Base-by-base conservation (phyloP, 306 rosid genomes). In the Lablab purpureus region DNA sequence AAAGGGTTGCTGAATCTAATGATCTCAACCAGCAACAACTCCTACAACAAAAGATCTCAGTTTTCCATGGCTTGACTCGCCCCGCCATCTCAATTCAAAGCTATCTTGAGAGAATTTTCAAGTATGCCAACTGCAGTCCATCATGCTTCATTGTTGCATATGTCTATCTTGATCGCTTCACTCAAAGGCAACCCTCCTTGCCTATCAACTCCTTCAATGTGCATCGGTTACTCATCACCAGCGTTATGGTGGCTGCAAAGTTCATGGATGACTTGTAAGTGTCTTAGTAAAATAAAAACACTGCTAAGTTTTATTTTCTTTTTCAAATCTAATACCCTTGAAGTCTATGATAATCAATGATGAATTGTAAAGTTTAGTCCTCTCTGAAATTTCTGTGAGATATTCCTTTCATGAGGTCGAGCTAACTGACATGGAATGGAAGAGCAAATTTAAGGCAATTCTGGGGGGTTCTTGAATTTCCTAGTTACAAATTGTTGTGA, bases 251-350 rank as follows among this genome's bases (percentile, higher is more conserved):
- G 10, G 89, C 99, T 66, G 96, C 98, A 11, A 96, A 96, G 68
- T 96, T 96, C 94, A 96, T 96, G 99, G 99, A 96, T 82, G 99
- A 96, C 71, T 74, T 88, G 99, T 96, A 83, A 91, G 96, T 87
- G 25, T 52, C 22, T 68, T 19, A 13, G 23, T 69, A 1, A 34
- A n/a, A 13, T 75, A 10, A 36, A 23, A 2, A 15, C 7, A 22
- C 41, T 7, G 7, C 9, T 18, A 9, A 14, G 0, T 78, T 46
- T 41, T 55, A 7, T 13, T 5, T 52, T 67, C 68, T 32, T 65
- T 4, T 34, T 63, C 1, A n/a, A 30, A 59, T 47, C 30, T 2
- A 47, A 67, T 32, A 34, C n/a, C 59, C 59, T 5, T 45, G 9
- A 25, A 28, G 30, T 19, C 23, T n/a, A 23, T 56, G 30, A 15